Conservation (phyloP, 768 basidiomycete species). For the Russula olivacea region DNA sequence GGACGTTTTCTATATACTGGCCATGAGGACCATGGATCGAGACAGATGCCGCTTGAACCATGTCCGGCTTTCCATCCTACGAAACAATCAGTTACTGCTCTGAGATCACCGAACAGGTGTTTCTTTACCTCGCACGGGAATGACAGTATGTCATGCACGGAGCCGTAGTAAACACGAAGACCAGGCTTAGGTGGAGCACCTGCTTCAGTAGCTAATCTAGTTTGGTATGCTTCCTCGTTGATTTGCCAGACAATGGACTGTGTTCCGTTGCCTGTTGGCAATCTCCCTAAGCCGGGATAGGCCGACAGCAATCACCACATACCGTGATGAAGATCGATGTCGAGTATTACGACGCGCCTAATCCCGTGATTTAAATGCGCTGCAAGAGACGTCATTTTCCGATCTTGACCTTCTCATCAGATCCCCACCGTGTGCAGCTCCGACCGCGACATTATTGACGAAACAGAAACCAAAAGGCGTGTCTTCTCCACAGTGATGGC, state of each 20-base stretch:
- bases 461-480: conserved; percentile 92
- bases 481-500: conserved; percentile 92
- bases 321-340: conserved; percentile 93
- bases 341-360: conserved; percentile 76
- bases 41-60: conserved; percentile 84
- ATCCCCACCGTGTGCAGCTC: conserved; percentile 74
- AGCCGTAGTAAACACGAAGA: conserved; percentile 78
- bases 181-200: conserved; percentile 38
- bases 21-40: conserved; percentile 75
- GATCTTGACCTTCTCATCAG: neutral
- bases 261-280: conserved; percentile 75
- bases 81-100: conserved; percentile 10
- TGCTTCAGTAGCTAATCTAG: conserved; percentile 50
- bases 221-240: conserved; percentile 78
- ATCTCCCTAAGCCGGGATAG: neutral
- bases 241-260: conserved; percentile 89
- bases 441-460: conserved; percentile 88
- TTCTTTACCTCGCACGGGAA: conserved; percentile 79
- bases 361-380: conserved; percentile 78
- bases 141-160: conserved; percentile 88
- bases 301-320: conserved; percentile 15
- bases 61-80: conserved; percentile 71
- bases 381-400: conserved; percentile 30
- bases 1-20: conserved; percentile 83
- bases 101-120: neutral